Evolutionary conservation across 768 basidiomycete genomes (phyloP).

Genomic region (Boletus insuetus): DNA sequence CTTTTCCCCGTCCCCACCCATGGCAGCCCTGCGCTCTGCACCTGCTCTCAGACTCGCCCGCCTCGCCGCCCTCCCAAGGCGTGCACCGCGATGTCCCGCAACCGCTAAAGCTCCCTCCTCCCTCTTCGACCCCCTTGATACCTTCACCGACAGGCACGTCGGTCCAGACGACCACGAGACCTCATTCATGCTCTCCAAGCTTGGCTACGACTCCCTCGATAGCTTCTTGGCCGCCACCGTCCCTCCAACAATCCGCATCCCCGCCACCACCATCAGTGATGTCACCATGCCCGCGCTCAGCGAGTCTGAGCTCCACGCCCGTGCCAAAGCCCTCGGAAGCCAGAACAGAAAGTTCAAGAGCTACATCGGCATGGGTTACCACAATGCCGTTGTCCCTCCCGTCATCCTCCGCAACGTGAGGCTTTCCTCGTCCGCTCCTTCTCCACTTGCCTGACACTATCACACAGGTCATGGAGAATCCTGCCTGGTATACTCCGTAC

Average conservation of each 20-base stretch:
- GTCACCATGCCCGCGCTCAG: conserved; percentile 71
- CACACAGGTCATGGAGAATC: conserved; percentile 82
- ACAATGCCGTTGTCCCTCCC: conserved; percentile 91
- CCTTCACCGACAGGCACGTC: conserved; percentile 87
- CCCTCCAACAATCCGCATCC: conserved; percentile 75
- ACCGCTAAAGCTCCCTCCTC: conserved; percentile 58
- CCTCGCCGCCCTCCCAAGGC: conserved; percentile 16
- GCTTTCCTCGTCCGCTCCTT: conserved; percentile 1
- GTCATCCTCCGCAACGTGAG: conserved; percentile 89
- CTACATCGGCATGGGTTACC: conserved; percentile 99
- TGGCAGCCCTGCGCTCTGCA: conserved; percentile 30
- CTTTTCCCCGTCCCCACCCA: conserved; percentile 18
- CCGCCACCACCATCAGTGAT: conserved; percentile 58
- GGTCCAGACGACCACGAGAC: conserved; percentile 87
- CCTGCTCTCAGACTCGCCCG: conserved; percentile 22
- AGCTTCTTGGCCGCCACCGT: conserved; percentile 83
- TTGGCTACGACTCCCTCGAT: conserved; percentile 89
- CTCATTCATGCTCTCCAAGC: conserved; percentile 71
- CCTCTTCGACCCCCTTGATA: conserved; percentile 84
- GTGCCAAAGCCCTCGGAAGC: conserved; percentile 73
- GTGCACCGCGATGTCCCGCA: conserved; percentile 45
- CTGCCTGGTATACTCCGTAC: conserved; percentile 97
- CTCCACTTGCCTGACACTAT: conserved; percentile 2
- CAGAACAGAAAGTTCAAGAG: conserved; percentile 84
- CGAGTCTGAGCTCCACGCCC: conserved; percentile 77